phyloP scores from a whole-genome alignment of 2,329 filamentous ascomycete genomes.

The Scedosporium aurantiacum region DNA sequence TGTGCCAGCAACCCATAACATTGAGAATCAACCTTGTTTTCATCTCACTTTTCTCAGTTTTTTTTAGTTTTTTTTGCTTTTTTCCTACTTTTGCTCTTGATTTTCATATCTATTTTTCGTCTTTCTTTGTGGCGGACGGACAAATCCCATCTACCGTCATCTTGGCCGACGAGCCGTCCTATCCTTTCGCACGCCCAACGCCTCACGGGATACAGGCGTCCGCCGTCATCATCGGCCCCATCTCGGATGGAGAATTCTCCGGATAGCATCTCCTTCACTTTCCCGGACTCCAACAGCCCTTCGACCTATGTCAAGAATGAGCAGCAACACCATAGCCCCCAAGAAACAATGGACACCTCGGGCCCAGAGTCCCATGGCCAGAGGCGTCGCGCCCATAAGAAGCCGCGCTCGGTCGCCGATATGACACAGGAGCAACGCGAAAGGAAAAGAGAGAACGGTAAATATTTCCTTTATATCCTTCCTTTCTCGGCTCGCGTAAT shows the following conservation, averaged over 20 bases:
- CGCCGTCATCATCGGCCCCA: too few species aligned
- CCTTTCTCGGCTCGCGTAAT: background rate
- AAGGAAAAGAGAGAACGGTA: slow-evolving; percentile 52
- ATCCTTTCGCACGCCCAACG: background rate
- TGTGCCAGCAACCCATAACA: too few species aligned
- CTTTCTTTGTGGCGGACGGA: background rate
- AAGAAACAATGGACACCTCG: background rate
- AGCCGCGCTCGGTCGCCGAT: slow-evolving; percentile 36
- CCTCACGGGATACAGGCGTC: background rate
- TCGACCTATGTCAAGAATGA: background rate
- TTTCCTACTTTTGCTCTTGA: background rate
- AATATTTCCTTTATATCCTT: slow-evolving; percentile 12
- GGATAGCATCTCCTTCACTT: background rate
- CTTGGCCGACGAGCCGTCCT: background rate
- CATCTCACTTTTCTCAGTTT: too few species aligned
- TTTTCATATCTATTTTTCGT: background rate
- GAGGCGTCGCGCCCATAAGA: background rate
- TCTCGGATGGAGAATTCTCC: background rate
- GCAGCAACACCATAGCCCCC: background rate
- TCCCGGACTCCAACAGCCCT: background rate
- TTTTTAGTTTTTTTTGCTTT: background rate
- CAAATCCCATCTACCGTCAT: background rate
- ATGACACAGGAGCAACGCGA: slow-evolving; percentile 64
- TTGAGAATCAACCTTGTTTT: too few species aligned
- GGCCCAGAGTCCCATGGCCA: background rate